A percentile compares a stretch with the other conserved stretches of the same genome.
phyloP scores from a whole-genome alignment of 2,329 filamentous ascomycete genomes.

The Calonectria hongkongensis region DNA sequence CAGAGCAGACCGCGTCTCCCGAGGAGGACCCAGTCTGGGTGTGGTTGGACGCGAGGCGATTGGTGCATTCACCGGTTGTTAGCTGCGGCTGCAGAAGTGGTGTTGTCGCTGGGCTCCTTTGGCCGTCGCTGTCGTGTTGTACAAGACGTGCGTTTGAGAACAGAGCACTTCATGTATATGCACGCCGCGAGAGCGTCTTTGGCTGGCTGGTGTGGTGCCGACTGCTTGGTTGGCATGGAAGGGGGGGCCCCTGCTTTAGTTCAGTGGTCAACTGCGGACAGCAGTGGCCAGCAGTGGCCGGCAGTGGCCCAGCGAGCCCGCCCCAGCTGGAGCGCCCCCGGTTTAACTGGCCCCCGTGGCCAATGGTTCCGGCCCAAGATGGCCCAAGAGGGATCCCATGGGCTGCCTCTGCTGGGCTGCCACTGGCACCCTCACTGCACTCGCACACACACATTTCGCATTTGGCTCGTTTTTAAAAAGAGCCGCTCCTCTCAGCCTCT shows the following conservation, averaged over 20 bases:
- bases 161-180: constrained; percentile 32
- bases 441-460: not conserved
- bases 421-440: constrained; percentile 9
- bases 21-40: constrained; percentile 25
- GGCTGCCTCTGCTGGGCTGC: constrained; percentile 26
- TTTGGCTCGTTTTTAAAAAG: constrained; percentile 18
- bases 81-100: constrained; percentile 38
- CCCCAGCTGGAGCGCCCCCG: constrained; percentile 16
- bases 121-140: constrained; percentile 31
- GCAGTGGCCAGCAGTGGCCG: constrained; percentile 15
- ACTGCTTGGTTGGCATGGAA: constrained; percentile 40
- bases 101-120: constrained; percentile 38
- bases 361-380: constrained; percentile 16
- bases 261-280: constrained; percentile 14
- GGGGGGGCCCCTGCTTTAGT: constrained; percentile 35
- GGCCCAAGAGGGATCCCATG: constrained; percentile 28
- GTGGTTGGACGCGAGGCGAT: constrained; percentile 31
- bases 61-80: constrained; percentile 31
- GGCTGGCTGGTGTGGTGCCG: constrained; percentile 40
- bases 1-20: constrained; percentile 23
- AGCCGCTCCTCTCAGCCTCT: constrained; percentile 39
- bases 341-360: constrained; percentile 13
- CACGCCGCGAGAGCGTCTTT: constrained; percentile 21
- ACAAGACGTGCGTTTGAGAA: constrained; percentile 25
- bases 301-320: not conserved